Evolutionary conservation across 371 early-diverging fungal species (phyloP).

Genomic region (Actinomortierella wolfii): DNA sequence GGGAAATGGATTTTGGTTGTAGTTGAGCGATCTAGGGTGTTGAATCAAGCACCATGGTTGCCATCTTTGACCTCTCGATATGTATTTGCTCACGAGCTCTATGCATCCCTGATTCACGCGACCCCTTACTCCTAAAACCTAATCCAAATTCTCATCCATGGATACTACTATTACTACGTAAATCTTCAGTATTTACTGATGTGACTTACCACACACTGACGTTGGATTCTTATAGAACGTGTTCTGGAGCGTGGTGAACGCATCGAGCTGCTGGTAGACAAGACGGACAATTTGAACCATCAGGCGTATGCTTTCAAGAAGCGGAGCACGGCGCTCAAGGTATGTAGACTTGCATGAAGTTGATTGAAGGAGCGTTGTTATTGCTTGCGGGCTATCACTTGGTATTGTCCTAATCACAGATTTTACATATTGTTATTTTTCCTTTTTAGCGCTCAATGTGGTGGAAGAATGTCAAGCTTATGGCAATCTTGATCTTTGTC

Average conservation of each 20-base stretch:
- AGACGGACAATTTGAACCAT: slow-evolving; percentile 87
- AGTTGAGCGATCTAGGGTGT: too few relatives aligned
- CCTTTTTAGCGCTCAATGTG: slow-evolving; percentile 75
- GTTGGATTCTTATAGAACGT: slow-evolving; percentile 57
- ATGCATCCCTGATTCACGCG: too few relatives aligned
- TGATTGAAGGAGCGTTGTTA: too few relatives aligned
- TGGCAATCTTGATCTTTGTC: slow-evolving; percentile 70
- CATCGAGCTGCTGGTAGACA: slow-evolving; percentile 89
- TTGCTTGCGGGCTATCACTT: too few relatives aligned
- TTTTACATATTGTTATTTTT: neutral
- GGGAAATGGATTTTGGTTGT: too few relatives aligned
- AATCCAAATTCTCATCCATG: too few relatives aligned
- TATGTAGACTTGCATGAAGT: slow-evolving; percentile 17
- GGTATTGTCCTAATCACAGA: too few relatives aligned
- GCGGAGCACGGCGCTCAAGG: slow-evolving; percentile 85
- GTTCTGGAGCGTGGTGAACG: slow-evolving; percentile 92
- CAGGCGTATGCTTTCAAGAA: slow-evolving; percentile 90
- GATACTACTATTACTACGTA: too few relatives aligned
- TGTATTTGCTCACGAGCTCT: too few relatives aligned
- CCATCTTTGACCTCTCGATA: too few relatives aligned
- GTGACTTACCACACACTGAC: neutral
- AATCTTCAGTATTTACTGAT: neutral
- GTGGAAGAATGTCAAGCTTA: slow-evolving; percentile 92
- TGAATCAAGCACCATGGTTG: too few relatives aligned
- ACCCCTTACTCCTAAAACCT: too few relatives aligned